Base-by-base conservation (phyloP, 805 yeast species). In the Monosporozyma yasuniensis region DNA sequence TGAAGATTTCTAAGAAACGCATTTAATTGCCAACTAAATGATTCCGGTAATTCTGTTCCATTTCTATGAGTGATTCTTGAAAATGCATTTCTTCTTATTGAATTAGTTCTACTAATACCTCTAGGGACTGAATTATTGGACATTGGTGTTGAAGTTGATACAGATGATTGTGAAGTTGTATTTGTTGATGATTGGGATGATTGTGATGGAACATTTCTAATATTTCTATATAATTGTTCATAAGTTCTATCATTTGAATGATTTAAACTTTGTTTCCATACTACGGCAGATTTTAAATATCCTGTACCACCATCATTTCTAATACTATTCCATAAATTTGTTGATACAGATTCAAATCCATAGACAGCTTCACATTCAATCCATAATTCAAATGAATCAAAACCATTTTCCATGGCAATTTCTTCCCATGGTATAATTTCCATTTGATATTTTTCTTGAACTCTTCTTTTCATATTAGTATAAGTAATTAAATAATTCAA, bases 231-330 rank as follows among this genome's bases (percentile, higher is more conserved):
- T 16, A 57, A 35, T 37, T 46, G 49, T 27, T 51, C 47, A 14
- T 51, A 46, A 10, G 50, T 25, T 5, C 32, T 37, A 21, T 47
- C 47, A 12, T 25, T 42, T 11, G 41, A 12, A 42, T 25, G 35
- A 41, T 12, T 27, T 4, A 14, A 32, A 4, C 49, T 47, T 47
- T 60, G 60, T 42, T 54, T 59, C 66, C 66, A 62, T n/a, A 56
- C 63, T 16, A 51, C 48, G 2, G 51, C 50, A 5, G 57, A 44
- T 28, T 52, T 48, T 14, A 56, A 34, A 19, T 49, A 45, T 8
- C 55, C 58, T 32, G 56, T 57, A 16, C 60, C 61, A 28, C 52
- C 50, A 25, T 42, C 47, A n/a, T 51, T 47, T 14, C 54, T 51
- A 25, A 56, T 21, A 16, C 56, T 53, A 32, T 54, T 50, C 61